phyloP scores from a whole-genome alignment of 257 asterid species.

The Nicotiana undulata region DNA sequence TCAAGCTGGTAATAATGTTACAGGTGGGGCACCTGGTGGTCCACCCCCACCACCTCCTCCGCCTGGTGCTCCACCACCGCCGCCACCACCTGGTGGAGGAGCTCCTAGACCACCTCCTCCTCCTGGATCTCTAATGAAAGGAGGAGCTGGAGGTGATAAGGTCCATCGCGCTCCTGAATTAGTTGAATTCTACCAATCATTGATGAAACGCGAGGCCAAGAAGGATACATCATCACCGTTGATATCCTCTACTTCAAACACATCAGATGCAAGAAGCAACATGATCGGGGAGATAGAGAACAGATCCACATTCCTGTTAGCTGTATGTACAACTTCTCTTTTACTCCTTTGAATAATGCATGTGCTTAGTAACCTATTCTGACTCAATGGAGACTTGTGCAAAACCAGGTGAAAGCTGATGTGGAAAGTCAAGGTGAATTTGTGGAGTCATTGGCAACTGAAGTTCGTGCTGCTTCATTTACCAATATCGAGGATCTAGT shows the following conservation, averaged over 20 bases:
- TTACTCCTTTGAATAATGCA: not conserved
- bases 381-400: conserved; percentile 6
- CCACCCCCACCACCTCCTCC: conserved; percentile 84
- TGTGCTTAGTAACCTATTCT: conserved; percentile 9
- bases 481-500: conserved; percentile 63
- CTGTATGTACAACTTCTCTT: conserved; percentile 45
- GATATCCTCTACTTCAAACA: conserved; percentile 51
- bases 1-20: conserved; percentile 22
- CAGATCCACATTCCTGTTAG: conserved; percentile 81
- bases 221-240: conserved; percentile 56
- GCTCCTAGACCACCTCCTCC: conserved; percentile 95
- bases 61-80: conserved; percentile 70
- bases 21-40: conserved; percentile 32
- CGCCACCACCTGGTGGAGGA: conserved; percentile 77
- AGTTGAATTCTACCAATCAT: conserved; percentile 86
- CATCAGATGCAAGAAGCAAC: conserved; percentile 78
- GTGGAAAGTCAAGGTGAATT: conserved; percentile 97
- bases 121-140: conserved; percentile 58
- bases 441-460: conserved; percentile 80
- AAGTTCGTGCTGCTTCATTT: conserved; percentile 80
- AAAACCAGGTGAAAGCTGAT: conserved; percentile 90
- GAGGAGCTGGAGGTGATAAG: conserved; percentile 63
- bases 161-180: conserved; percentile 97
- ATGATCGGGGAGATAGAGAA: conserved; percentile 98
- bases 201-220: conserved; percentile 94